Conservation (phyloP, 768 basidiomycete species). For the Tricholoma hemisulphureum region DNA sequence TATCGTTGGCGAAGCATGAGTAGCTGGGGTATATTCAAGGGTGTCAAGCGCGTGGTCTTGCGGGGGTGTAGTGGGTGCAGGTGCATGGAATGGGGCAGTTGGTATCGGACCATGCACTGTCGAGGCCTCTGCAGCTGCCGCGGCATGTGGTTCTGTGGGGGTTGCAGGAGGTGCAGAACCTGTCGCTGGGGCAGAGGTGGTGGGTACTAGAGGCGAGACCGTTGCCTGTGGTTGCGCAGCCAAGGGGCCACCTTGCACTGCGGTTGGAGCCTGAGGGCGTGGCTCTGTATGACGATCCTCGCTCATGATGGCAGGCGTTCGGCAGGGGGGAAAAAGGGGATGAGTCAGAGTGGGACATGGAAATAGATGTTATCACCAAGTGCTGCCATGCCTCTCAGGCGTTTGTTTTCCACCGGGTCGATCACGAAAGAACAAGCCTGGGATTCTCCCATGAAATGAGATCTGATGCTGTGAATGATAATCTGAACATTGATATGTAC, state of each 20-base stretch:
- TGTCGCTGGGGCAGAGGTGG: background rate
- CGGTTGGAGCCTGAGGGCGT: slow-evolving; percentile 1
- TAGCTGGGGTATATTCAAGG: background rate
- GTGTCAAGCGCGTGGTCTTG: background rate
- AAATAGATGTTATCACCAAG: background rate
- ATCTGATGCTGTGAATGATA: no score
- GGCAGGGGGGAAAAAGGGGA: background rate
- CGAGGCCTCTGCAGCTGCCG: background rate
- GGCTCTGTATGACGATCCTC: slow-evolving; percentile 7
- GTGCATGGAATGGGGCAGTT: background rate
- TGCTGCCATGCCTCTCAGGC: slow-evolving; percentile 7
- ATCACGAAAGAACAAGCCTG: no score
- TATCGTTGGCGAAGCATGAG: background rate
- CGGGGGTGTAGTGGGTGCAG: background rate
- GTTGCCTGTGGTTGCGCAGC: background rate
- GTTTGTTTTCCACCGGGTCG: slow-evolving; percentile 3
- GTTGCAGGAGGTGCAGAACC: background rate
- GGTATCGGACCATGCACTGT: background rate
- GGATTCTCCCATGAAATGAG: no score
- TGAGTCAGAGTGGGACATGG: background rate
- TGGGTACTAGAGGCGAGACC: background rate
- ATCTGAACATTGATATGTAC: no score
- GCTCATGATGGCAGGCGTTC: slow-evolving; percentile 4
- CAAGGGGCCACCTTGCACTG: background rate
- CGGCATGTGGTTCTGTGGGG: background rate